Evolutionary conservation across 2,329 filamentous ascomycete genomes (phyloP), one percentile per base, ranked within the genome.

Genomic region (Colletotrichum sp.): DNA sequence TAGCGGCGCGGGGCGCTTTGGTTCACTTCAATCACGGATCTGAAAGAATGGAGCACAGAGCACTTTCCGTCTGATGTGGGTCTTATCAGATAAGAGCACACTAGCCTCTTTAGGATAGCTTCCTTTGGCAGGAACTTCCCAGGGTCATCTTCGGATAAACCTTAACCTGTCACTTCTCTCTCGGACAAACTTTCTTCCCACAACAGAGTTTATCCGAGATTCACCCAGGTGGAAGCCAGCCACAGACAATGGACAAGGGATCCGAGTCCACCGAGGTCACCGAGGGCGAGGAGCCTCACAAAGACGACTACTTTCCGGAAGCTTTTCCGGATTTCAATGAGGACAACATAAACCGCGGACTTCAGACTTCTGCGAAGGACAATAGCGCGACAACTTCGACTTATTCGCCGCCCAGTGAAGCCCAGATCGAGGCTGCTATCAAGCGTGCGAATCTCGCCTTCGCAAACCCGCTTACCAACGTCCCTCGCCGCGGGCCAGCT

Each of bases 1-100:
- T 69, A 73, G 43, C 32, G 32, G 60, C 64, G 64, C 73, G 73
- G 70, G 73, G 73, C 64, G 66, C 55, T 24, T 52, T 62, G 58
- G 73, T 73, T 69, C 65, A 65, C 56, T 16, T 65, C n/a, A n/a
- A 65, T 65, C 36, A 67, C 71, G 62, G 32, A 69, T 69, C 73
- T 69, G 70, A 76, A 76, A 76, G 73, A 76, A 76, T 65, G 48
- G 73, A 30, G 58, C 73, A 76, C 73, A 65, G 55, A n/a, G 43
- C 43, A 62, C 70, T 32, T 8, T 52, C 65, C 48, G 56, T 48
- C 58, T 65, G 24, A 28, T 32, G 36, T 38, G 70, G 64, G 13
- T 8, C 64, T 76, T 76, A 76, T 76, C 73, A 68, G 70, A 75
- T 73, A 60, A 55, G 5, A 26, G 0, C 0, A 0, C 10, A 3